Conservation (phyloP, 192 early-diverging fungal species). For the Thamnidium elegans region DNA sequence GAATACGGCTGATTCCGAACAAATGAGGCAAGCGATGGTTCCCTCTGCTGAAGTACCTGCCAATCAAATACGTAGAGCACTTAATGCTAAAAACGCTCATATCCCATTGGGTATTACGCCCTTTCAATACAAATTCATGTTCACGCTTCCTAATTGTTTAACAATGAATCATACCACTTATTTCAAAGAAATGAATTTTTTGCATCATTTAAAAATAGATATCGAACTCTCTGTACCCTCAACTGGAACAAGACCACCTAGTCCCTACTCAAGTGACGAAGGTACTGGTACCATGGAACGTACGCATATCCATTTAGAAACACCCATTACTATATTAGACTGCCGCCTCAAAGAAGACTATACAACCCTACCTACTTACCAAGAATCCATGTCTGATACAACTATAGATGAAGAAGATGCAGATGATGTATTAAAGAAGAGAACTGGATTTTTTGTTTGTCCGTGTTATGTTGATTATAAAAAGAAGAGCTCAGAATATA, state of each 20-base stretch:
- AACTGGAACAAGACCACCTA: too few relatives aligned
- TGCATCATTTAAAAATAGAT: constrained; percentile 26
- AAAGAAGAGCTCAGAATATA: constrained; percentile 10
- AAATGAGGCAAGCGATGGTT: constrained; percentile 1
- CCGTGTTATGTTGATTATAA: constrained; percentile 27
- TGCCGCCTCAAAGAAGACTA: constrained; percentile 34
- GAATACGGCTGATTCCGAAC: constrained; percentile 6
- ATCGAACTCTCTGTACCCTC: constrained; percentile 22
- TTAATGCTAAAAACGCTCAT: constrained; percentile 21
- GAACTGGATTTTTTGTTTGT: constrained; percentile 19
- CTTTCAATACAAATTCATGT: constrained; percentile 30
- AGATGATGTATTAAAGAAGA: background rate
- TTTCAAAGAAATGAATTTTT: constrained; percentile 27
- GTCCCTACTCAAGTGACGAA: background rate
- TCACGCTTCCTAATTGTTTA: constrained; percentile 31
- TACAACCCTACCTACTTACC: constrained; percentile 28
- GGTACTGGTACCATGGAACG: background rate
- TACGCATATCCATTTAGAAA: constrained; percentile 21
- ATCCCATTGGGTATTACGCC: constrained; percentile 6
- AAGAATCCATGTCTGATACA: constrained; percentile 18
- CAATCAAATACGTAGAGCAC: constrained; percentile 13
- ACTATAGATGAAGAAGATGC: background rate
- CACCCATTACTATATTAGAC: constrained; percentile 28
- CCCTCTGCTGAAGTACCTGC: background rate
- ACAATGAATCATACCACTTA: constrained; percentile 31